Evolutionary conservation across 2,329 filamentous ascomycete genomes (phyloP).

Genomic region (Talaromyces rugulosus): DNA sequence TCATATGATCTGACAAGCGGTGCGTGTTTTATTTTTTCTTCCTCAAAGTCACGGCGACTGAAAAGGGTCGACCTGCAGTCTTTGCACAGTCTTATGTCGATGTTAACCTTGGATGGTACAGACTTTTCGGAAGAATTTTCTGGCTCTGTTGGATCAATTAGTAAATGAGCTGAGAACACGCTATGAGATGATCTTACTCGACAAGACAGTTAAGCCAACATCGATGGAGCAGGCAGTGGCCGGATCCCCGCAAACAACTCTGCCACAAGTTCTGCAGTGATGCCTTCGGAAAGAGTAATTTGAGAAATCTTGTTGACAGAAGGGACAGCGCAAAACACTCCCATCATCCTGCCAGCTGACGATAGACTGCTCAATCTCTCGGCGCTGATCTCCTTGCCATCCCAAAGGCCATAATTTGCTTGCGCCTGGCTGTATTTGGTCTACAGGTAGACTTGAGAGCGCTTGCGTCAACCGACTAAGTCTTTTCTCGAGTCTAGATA

Average conservation of each 20-base stretch:
- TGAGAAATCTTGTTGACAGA: conserved; percentile 93
- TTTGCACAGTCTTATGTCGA: conserved; percentile 88
- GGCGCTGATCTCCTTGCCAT: conserved; percentile 70
- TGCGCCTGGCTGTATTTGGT: conserved; percentile 52
- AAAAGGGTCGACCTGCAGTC: conserved; percentile 75
- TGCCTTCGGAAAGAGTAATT: conserved; percentile 89
- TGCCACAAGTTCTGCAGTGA: conserved; percentile 89
- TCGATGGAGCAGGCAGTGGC: conserved; percentile 81
- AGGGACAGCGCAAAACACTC: conserved; percentile 75
- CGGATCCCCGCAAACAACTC: conserved; percentile 86
- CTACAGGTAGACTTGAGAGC: conserved; percentile 69
- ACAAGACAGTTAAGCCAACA: conserved; percentile 72
- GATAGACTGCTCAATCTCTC: conserved; percentile 81
- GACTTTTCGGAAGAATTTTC: conserved; percentile 39
- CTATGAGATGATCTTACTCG: conserved; percentile 45
- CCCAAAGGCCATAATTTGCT: conserved; percentile 50
- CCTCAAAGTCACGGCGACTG: conserved; percentile 70
- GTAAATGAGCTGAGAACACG: not conserved
- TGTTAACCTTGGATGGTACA: conserved; percentile 53
- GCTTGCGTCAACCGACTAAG: conserved; percentile 85
- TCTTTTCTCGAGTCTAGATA: conserved; percentile 85
- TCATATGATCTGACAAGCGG: conserved; percentile 76
- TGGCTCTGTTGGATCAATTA: conserved; percentile 6
- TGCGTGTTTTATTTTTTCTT: conserved; percentile 63
- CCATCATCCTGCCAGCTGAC: conserved; percentile 95